A percentile compares a stretch with the other conserved stretches of the same genome.
Evolutionary conservation across 495 filamentous ascomycete genomes (phyloP).

Genomic region (Poronia punctata): DNA sequence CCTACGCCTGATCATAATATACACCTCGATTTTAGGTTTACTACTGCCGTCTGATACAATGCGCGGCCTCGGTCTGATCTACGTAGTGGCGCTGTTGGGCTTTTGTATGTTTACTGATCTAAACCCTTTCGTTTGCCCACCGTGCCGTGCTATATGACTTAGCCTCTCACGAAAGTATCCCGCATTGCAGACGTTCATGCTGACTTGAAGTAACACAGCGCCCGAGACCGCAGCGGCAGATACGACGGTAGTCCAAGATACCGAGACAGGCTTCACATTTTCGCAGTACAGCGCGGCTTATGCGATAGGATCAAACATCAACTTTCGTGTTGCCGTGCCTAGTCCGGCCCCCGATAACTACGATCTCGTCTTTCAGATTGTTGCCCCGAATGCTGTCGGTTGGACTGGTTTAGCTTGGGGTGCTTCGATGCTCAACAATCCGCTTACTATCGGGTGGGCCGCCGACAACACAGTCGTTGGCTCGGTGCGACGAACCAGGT

Average conservation of each 20-base stretch:
- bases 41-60: conserved; percentile 10
- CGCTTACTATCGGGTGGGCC: conserved; percentile 32
- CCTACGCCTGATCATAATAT: neutral
- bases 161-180: too few relatives aligned
- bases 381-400: conserved; percentile 33
- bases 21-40: neutral
- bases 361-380: conserved; percentile 38
- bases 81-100: conserved; percentile 17
- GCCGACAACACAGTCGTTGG: conserved; percentile 20
- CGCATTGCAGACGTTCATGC: too few relatives aligned
- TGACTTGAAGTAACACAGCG: conserved; percentile 1
- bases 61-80: conserved; percentile 19
- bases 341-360: conserved; percentile 21
- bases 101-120: conserved; percentile 23
- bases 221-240: conserved; percentile 19
- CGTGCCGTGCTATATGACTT: too few relatives aligned
- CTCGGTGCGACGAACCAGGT: conserved; percentile 33
- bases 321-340: conserved; percentile 36
- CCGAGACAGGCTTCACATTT: conserved; percentile 46
- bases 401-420: conserved; percentile 40
- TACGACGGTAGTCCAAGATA: conserved; percentile 29
- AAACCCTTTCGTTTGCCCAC: too few relatives aligned
- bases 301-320: conserved; percentile 28
- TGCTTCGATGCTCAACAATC: conserved; percentile 34
- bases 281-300: conserved; percentile 33